Evolutionary conservation across 2,329 filamentous ascomycete genomes (phyloP).

Genomic region (Cytospora leucostoma): DNA sequence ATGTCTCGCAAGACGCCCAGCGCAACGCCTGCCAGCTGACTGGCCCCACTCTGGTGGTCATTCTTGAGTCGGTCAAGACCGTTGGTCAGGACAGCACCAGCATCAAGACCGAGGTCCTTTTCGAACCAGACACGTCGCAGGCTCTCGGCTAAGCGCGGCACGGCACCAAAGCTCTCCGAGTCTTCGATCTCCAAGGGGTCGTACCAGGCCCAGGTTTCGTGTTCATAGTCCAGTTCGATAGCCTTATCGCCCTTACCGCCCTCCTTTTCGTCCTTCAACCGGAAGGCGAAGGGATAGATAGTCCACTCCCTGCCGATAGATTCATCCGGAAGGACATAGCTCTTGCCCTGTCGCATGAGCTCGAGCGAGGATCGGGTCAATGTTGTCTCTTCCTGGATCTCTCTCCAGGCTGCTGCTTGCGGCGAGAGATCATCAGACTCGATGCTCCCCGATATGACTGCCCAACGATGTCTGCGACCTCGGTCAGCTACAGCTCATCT

Average conservation of each 20-base stretch:
- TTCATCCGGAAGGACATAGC: conserved; percentile 58
- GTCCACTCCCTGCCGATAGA: conserved; percentile 60
- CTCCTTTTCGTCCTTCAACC: conserved; percentile 44
- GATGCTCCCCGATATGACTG: conserved; percentile 64
- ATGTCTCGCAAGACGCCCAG: conserved; percentile 52
- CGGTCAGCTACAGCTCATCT: conserved; percentile 19
- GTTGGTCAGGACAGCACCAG: conserved; percentile 46
- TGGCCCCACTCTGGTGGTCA: conserved; percentile 61
- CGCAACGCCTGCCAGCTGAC: conserved; percentile 57
- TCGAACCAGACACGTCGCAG: conserved; percentile 62
- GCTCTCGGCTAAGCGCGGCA: conserved; percentile 60
- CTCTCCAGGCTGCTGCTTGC: conserved; percentile 60
- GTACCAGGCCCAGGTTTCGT: conserved; percentile 60
- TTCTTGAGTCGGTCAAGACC: conserved; percentile 52
- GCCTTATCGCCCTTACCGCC: conserved; percentile 44
- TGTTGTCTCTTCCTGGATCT: conserved; percentile 63
- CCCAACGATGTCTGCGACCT: conserved; percentile 52
- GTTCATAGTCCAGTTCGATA: conserved; percentile 64
- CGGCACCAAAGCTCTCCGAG: conserved; percentile 49
- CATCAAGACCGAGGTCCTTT: conserved; percentile 47
- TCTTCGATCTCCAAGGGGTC: conserved; percentile 52
- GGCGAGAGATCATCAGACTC: conserved; percentile 54
- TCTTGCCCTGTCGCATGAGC: conserved; percentile 58
- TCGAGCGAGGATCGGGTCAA: conserved; percentile 49
- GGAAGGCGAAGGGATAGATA: conserved; percentile 63